These are phyloP conservation scores for Hevea brasiliensis DNA, from an alignment of 345 rosid genomes.

Conservation along the genomic window DNA sequence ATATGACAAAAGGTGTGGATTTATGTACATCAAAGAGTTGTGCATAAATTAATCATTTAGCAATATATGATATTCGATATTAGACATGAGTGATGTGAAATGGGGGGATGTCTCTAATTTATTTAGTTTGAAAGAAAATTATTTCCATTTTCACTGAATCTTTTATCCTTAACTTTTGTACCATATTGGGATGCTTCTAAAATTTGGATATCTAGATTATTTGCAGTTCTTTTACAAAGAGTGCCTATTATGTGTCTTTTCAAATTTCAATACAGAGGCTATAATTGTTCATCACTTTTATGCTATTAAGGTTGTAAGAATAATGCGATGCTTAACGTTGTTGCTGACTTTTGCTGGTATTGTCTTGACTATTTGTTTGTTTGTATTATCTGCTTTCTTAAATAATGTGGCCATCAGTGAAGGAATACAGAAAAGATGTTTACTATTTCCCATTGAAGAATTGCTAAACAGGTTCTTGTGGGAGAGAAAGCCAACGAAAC, in stretches of 20 bases:
- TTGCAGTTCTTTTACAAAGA: neutral
- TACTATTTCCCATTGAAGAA: neutral
- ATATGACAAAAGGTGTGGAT: neutral
- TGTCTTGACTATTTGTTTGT: slow-evolving; percentile 2
- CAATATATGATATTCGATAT: neutral
- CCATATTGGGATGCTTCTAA: neutral
- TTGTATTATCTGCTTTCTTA: neutral
- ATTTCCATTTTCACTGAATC: neutral
- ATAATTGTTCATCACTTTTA: neutral
- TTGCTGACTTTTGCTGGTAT: neutral
- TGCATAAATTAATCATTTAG: neutral
- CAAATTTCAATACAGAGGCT: neutral
- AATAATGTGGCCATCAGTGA: neutral
- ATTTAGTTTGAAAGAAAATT: neutral
- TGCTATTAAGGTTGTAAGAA: neutral
- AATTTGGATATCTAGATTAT: neutral
- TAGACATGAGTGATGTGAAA: neutral
- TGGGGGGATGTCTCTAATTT: neutral
- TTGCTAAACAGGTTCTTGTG: neutral
- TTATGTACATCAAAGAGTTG: neutral
- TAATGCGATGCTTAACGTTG: neutral
- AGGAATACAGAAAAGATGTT: neutral
- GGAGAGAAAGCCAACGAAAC: slow-evolving; percentile 6
- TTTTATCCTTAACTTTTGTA: neutral
- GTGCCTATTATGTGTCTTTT: neutral